Conservation (phyloP, 208 protist species). For the Wallacemonas sp. region DNA sequence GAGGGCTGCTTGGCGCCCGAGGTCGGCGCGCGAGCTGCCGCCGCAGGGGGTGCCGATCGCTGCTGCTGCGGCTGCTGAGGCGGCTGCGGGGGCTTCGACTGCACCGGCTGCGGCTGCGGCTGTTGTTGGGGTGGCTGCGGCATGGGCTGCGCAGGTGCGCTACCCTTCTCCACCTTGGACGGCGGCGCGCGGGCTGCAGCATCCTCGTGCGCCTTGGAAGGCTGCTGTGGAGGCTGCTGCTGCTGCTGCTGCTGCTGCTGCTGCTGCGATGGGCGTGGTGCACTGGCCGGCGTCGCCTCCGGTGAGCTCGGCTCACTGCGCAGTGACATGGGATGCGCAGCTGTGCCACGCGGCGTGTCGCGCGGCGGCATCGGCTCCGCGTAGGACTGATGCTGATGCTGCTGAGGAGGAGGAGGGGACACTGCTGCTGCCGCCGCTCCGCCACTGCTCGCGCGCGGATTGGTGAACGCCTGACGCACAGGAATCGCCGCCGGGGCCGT, state of each 20-base stretch:
- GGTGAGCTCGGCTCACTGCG: background rate
- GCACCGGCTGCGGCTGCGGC: background rate
- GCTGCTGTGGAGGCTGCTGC: constrained; percentile 11
- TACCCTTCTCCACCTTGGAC: background rate
- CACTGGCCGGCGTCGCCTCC: background rate
- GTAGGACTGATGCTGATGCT: background rate
- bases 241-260: constrained; percentile 14
- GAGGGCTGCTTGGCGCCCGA: constrained; percentile 5
- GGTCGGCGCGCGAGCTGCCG: constrained; percentile 12
- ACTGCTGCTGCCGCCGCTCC: background rate
- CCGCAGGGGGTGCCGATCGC: constrained; percentile 6
- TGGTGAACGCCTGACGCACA: constrained; percentile 24
- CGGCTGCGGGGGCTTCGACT: background rate
- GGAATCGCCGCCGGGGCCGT: background rate
- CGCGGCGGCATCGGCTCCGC: background rate
- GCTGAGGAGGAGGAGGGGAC: no score
- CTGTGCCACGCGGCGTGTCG: background rate
- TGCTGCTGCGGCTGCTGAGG: background rate
- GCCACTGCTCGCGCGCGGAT: background rate
- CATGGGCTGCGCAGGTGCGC: no score
- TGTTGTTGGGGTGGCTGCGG: constrained; percentile 10
- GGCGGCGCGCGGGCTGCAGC: background rate
- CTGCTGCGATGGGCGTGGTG: background rate
- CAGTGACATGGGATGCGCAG: background rate
- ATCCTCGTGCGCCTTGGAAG: background rate